phyloP scores from a whole-genome alignment of 176 grass and related monocot genomes.

The Avena sativa region DNA sequence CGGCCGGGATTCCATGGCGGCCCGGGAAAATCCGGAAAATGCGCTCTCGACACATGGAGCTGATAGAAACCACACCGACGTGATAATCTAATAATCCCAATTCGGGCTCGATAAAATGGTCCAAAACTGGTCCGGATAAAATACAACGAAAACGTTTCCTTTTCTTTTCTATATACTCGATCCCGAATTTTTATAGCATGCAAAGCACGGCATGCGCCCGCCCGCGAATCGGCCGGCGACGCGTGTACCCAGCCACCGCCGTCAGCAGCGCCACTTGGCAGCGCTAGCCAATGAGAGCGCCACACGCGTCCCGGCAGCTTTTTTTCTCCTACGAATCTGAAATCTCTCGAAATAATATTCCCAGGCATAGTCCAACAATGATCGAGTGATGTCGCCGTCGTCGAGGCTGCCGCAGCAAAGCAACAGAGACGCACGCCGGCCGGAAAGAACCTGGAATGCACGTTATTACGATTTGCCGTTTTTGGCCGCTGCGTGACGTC shows the following conservation, averaged over 20 bases:
- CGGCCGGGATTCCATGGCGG: not conserved
- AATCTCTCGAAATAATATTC: not conserved
- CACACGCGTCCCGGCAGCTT: constrained; percentile 4
- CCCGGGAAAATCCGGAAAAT: not conserved
- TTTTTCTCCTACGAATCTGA: fast-evolving
- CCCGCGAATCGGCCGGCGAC: not conserved
- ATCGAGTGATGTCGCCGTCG: not conserved
- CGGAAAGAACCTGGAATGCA: too few species aligned
- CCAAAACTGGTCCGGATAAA: not conserved
- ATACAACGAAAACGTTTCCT: not conserved
- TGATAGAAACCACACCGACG: not conserved
- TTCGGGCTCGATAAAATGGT: not conserved
- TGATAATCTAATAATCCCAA: not conserved
- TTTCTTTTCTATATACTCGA: not conserved
- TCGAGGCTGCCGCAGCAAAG: not conserved
- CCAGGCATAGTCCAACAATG: too few species aligned
- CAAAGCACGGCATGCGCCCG: constrained; percentile 7
- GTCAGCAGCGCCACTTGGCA: constrained; percentile 35
- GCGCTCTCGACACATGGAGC: not conserved
- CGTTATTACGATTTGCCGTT: too few species aligned
- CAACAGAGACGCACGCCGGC: not conserved
- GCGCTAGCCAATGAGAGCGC: not conserved
- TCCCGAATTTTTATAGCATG: not conserved
- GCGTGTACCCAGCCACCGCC: constrained; percentile 34
- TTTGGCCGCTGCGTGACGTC: too few species aligned